A percentile compares a stretch with the other conserved stretches of the same genome.
These are phyloP conservation scores for Quercus suber DNA, from an alignment of 306 rosid genomes.

Conservation along the genomic window DNA sequence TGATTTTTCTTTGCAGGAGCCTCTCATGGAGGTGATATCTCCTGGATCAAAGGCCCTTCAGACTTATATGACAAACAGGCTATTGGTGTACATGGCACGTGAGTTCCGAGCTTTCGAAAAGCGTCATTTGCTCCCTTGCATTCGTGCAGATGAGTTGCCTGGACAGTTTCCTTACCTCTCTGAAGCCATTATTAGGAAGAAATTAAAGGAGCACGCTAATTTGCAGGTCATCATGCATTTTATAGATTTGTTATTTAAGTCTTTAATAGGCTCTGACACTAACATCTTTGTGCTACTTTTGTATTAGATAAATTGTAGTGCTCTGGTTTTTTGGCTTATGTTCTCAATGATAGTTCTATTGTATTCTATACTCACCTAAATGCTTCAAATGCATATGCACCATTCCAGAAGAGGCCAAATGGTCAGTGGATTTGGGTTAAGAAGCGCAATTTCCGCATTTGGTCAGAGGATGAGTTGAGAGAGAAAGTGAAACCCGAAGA, in stretches of 20 bases:
- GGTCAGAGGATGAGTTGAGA: constrained; percentile 76
- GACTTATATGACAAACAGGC: constrained; percentile 82
- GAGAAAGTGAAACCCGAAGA: constrained; percentile 93
- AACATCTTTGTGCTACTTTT: constrained; percentile 1
- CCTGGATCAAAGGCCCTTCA: constrained; percentile 96
- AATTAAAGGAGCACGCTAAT: constrained; percentile 75
- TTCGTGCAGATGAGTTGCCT: constrained; percentile 66
- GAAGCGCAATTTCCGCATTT: constrained; percentile 78
- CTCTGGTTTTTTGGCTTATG: not conserved
- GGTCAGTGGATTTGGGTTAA: constrained; percentile 80
- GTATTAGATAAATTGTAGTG: not conserved
- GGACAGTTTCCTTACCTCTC: constrained; percentile 80
- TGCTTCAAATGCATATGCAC: constrained; percentile 33
- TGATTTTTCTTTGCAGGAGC: constrained; percentile 64
- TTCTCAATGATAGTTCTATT: not conserved
- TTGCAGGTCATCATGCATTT: constrained; percentile 54
- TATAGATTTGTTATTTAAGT: not conserved
- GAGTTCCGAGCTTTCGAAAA: constrained; percentile 91
- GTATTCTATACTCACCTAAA: constrained; percentile 25
- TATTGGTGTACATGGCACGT: constrained; percentile 73
- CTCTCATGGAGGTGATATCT: constrained; percentile 92
- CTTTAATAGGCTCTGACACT: not conserved
- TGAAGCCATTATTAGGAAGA: constrained; percentile 76
- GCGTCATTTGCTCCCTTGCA: constrained; percentile 47
- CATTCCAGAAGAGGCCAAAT: constrained; percentile 63